phyloP scores from a whole-genome alignment of 768 basidiomycete species.

The Pulveroboletus sp. region DNA sequence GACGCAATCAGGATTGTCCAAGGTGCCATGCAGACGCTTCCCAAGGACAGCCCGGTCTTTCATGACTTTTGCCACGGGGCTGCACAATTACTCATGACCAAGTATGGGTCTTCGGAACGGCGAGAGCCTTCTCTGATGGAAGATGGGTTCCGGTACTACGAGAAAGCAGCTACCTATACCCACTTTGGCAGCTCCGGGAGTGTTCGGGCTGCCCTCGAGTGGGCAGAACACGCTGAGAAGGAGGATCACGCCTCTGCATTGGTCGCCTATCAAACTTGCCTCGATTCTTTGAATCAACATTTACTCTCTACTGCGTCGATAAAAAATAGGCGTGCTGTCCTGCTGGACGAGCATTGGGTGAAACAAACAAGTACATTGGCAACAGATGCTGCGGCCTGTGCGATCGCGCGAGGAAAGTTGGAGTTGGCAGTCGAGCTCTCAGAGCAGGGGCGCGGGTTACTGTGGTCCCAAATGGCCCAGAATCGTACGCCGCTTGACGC shows the following conservation, averaged over 20 bases:
- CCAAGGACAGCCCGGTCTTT: constrained; percentile 3
- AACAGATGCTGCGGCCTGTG: constrained; percentile 26
- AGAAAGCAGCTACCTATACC: constrained; percentile 11
- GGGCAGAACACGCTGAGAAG: constrained; percentile 11
- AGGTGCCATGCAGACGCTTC: neutral
- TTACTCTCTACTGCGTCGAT: constrained; percentile 18
- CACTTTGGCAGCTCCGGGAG: constrained; percentile 2
- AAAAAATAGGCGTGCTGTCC: constrained; percentile 10
- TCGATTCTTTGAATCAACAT: constrained; percentile 18
- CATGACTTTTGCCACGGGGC: neutral
- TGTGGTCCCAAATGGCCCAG: constrained; percentile 31
- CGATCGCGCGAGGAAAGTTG: constrained; percentile 17
- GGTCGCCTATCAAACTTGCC: constrained; percentile 19
- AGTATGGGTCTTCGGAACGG: neutral
- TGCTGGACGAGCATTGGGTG: constrained; percentile 6
- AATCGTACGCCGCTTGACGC: constrained; percentile 26
- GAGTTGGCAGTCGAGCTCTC: constrained; percentile 34
- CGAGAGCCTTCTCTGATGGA: constrained; percentile 5
- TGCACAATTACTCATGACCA: neutral
- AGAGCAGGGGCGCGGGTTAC: constrained; percentile 29
- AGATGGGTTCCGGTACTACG: constrained; percentile 9
- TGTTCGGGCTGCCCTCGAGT: constrained; percentile 11
- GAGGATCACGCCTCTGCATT: constrained; percentile 16
- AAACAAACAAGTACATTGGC: constrained; percentile 10
- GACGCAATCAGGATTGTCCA: neutral